Evolutionary conservation across 2,329 filamentous ascomycete species (phyloP), one percentile per base, ranked within the genome.

Genomic region (Neonectria magnoliae): DNA sequence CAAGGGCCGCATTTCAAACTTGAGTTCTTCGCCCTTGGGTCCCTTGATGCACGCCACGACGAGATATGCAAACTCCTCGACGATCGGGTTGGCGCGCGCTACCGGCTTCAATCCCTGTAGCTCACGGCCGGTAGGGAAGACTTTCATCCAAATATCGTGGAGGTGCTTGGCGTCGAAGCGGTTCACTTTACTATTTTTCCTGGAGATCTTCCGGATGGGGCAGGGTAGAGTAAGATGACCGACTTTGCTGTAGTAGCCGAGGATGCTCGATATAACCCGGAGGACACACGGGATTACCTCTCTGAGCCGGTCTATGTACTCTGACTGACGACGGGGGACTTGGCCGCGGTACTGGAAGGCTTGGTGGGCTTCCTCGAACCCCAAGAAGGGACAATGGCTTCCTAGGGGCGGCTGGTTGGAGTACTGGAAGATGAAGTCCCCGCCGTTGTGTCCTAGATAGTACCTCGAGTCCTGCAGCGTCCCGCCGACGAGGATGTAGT

Each of bases 371-470:
- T 14, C 6, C 14, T 13, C 1, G 20, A 10, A 14, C 9, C 50
- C 57, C 45, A 44, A 20, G 5, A 38, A 50, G 16, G 22, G 6
- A 6, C 36, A 11, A 33, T 16, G 5, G 18, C n/a, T 14, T 10
- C 7, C 20, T 25, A n/a, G 9, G 27, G 1, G 14, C 4, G 8
- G 16, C 9, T 38, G 6, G 18, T 27, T 8, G 2, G 14, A 29
- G 50, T 70, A 74, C n/a, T 57, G 68, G 47, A 78, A 76, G 54
- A 78, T 72, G 38, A 71, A 76, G 20, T 70, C 68, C 22, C 76
- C 74, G 1, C 64, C 68, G 2, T 16, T 0, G 31, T 73, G 69
- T 4, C 72, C 71, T 16, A 73, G 62, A 57, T 76, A 78, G 56
- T 72, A 75, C 22, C 57, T 52, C 6, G 63, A 60, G 31, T 16